These are phyloP conservation scores for Ascodesmis nigricans DNA, from an alignment of 495 filamentous ascomycete species.

Conservation along the genomic window DNA sequence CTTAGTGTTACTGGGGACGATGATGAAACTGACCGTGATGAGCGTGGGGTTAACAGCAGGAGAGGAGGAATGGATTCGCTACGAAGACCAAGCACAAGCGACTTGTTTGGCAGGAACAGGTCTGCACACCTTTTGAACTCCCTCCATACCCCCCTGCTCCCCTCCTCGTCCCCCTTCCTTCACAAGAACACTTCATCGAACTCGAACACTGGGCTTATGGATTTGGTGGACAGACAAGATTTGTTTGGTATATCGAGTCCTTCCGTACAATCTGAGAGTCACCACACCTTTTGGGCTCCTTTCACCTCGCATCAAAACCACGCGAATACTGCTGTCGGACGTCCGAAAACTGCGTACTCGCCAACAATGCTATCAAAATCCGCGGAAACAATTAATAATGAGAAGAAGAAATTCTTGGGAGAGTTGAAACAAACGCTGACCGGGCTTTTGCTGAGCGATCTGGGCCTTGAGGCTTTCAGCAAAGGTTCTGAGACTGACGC, in stretches of 20 bases:
- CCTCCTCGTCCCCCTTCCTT: too few species aligned
- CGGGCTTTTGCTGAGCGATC: constrained; percentile 70
- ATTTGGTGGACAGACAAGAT: constrained; percentile 46
- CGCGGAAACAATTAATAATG: constrained; percentile 23
- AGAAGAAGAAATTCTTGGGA: constrained; percentile 45
- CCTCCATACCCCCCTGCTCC: too few species aligned
- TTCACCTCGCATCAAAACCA: constrained; percentile 44
- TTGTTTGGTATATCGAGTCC: constrained; percentile 46
- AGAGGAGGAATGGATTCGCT: constrained; percentile 18
- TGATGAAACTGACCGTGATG: constrained; percentile 18
- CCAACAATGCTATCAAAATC: constrained; percentile 17
- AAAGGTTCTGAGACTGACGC: constrained; percentile 79
- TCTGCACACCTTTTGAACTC: constrained; percentile 14
- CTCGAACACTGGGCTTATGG: constrained; percentile 32
- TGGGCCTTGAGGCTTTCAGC: constrained; percentile 64
- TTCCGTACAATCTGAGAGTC: constrained; percentile 52
- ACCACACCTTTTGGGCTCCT: constrained; percentile 73
- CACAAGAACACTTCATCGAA: too few species aligned
- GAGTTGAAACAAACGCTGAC: constrained; percentile 60
- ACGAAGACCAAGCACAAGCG: constrained; percentile 19
- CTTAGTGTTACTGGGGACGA: constrained; percentile 30
- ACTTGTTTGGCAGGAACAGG: constrained; percentile 20
- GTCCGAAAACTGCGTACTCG: constrained; percentile 20
- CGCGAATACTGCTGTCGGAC: constrained; percentile 30
- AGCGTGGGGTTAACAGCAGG: constrained; percentile 21